Percentiles rank a stretch among this genome's conserved stretches.
These are phyloP conservation scores for Saraca asoca DNA, from an alignment of 331 rosid species.

Conservation along the genomic window DNA sequence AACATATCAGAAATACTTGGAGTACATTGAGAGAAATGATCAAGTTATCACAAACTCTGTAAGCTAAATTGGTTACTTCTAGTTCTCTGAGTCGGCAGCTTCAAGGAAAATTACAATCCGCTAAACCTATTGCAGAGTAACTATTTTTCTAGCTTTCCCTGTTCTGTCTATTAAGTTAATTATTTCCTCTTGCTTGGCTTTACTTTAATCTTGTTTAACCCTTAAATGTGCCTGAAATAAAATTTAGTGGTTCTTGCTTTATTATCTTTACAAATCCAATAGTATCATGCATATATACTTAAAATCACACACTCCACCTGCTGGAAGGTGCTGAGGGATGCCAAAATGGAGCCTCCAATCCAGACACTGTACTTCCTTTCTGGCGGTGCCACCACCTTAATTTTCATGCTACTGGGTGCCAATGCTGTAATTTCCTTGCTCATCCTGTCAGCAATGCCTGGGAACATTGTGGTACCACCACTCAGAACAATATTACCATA, in stretches of 20 bases:
- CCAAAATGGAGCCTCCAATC: conserved; percentile 99
- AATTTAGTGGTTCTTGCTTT: not conserved
- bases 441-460: conserved; percentile 98
- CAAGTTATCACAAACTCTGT: conserved; percentile 1
- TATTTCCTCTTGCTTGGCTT: conserved; percentile 1
- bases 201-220: not conserved
- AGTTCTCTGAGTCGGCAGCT: not conserved
- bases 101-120: conserved; percentile 6
- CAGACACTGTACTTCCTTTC: conserved; percentile 99
- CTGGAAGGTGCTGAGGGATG: conserved; percentile 99
- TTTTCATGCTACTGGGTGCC: conserved; percentile 97
- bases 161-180: conserved; percentile 9
- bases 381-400: conserved; percentile 96
- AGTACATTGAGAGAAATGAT: not conserved
- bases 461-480: conserved; percentile 98
- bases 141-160: conserved; percentile 3
- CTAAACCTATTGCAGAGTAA: too few species aligned
- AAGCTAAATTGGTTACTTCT: not conserved
- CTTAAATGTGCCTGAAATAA: conserved; percentile 3
- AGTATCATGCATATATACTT: not conserved
- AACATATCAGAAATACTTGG: conserved; percentile 27
- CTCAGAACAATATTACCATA: conserved; percentile 93
- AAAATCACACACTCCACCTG: conserved; percentile 59
- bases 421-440: conserved; percentile 96
- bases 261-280: not conserved